A percentile compares a stretch with the other conserved stretches of the same genome.
phyloP scores from a whole-genome alignment of 495 filamentous ascomycete genomes.

The Penicillium steckii region DNA sequence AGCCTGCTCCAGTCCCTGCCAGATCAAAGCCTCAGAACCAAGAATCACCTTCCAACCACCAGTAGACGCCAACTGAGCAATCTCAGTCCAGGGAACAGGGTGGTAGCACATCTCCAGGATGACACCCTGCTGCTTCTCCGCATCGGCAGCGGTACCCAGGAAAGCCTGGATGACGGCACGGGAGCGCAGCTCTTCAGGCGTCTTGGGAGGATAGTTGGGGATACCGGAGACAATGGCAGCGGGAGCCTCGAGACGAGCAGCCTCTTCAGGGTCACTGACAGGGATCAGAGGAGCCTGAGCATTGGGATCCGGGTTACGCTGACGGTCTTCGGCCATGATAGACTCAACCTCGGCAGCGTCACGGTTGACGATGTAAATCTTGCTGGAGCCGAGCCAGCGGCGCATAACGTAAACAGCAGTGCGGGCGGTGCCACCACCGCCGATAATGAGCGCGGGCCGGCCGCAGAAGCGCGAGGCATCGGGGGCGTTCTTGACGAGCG shows the following conservation, averaged over 20 bases:
- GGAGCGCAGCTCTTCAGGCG: slow-evolving; percentile 54
- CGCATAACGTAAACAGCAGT: slow-evolving; percentile 67
- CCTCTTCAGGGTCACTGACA: slow-evolving; percentile 55
- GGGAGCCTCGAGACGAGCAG: slow-evolving; percentile 52
- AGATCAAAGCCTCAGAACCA: slow-evolving; percentile 71
- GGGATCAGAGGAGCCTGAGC: slow-evolving; percentile 53
- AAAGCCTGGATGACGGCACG: slow-evolving; percentile 57
- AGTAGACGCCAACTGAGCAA: slow-evolving; percentile 53
- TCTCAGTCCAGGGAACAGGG: slow-evolving; percentile 63
- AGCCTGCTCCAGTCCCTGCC: slow-evolving; percentile 72
- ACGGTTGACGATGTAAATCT: slow-evolving; percentile 71
- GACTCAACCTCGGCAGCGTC: slow-evolving; percentile 60
- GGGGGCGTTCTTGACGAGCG: slow-evolving; percentile 59
- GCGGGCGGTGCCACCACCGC: slow-evolving; percentile 69
- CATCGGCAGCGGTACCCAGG: slow-evolving; percentile 30
- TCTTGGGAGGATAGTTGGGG: slow-evolving; percentile 66
- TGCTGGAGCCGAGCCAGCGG: slow-evolving; percentile 61
- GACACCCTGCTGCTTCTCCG: slow-evolving; percentile 52
- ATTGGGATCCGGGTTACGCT: slow-evolving; percentile 27
- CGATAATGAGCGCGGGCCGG: slow-evolving; percentile 59
- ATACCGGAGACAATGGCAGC: slow-evolving; percentile 65
- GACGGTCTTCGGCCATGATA: slow-evolving; percentile 52
- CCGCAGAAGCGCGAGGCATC: slow-evolving; percentile 43
- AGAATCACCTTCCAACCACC: slow-evolving; percentile 68
- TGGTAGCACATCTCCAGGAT: slow-evolving; percentile 83